Base-by-base conservation (phyloP, 495 filamentous ascomycete genomes). In the Aspergillus mulundensis region DNA sequence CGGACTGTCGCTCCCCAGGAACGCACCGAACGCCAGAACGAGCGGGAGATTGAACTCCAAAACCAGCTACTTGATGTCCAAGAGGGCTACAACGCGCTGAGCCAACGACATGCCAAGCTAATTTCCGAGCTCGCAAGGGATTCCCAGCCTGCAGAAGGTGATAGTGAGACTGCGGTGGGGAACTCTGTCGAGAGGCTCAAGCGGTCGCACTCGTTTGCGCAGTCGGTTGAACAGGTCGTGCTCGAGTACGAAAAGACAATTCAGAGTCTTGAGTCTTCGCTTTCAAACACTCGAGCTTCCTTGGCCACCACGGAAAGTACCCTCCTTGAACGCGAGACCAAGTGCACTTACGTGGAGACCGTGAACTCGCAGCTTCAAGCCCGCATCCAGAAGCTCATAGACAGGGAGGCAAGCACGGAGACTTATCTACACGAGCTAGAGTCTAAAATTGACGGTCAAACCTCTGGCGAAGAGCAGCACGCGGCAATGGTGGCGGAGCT, bases 181-280 rank as follows among this genome's bases (percentile, higher is more conserved):
- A 87, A 80, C 60, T 93, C 94, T 3, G 84, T 91, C 7, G 91
- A 96, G 67, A 80, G 95, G 54, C 75, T 97, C 54, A 95, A 96
- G 64, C 85, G 93, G 16, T 97, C 94, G 16, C 94, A 91, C 62
- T 92, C 89, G 8, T 97, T 97, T 70, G 91, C 93, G 7, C 85
- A 94, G 69, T 91, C 91, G 40, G 92, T 97, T 25, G 95, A 99
- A 64, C 87, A 94, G 66, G 90, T 99, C 39, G 90, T 99, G 15
- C 73, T 97, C 16, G 94, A 99, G 66, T 99, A 99, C 67, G 94
- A 99, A 63, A 97, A 95, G 81, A 99, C 94, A 0, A 97, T 99
- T 56, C 90, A 97, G 67, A 87, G 81, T 61, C 82, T 99, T 23
- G 95, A 99, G 73, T 83, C 90, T 39, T 95, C 91, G 0, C 82